Conservation (phyloP, 495 filamentous ascomycete species). For the Talaromyces proteolyticus region DNA sequence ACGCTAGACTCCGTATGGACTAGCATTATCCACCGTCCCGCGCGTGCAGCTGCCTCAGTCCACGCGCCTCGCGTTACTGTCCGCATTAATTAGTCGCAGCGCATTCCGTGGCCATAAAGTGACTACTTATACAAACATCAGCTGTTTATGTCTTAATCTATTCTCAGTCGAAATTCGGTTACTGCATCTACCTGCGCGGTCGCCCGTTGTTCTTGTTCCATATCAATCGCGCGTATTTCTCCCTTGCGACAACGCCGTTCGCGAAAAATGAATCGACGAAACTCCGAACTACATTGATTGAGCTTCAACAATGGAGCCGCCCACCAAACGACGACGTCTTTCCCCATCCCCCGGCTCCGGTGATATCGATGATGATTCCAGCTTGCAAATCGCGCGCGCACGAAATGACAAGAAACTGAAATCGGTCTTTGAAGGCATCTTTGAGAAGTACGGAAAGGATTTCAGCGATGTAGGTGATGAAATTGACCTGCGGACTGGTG, state of each 20-base stretch:
- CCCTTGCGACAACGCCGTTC: not conserved
- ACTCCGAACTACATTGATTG: too few relatives aligned
- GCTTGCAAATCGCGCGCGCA: constrained; percentile 51
- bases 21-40: not conserved
- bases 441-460: constrained; percentile 79
- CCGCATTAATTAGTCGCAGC: not conserved
- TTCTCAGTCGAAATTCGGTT: too few relatives aligned
- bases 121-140: too few relatives aligned
- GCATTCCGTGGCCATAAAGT: too few relatives aligned
- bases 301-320: constrained; percentile 44
- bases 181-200: too few relatives aligned
- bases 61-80: constrained; percentile 3
- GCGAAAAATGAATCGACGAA: too few relatives aligned
- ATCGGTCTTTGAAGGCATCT: constrained; percentile 77
- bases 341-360: constrained; percentile 32
- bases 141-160: not conserved
- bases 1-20: not conserved
- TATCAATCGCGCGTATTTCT: not conserved
- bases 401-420: constrained; percentile 64
- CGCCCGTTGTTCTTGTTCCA: too few relatives aligned
- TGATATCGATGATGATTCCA: constrained; percentile 23
- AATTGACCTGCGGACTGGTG: constrained; percentile 69
- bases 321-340: constrained; percentile 50
- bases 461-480: constrained; percentile 78
- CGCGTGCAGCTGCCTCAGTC: not conserved